Evolutionary conservation across 1,139 yeast species (phyloP), one percentile per base, ranked within the genome.

Genomic region (Keqinozyma sinolaborantium): DNA sequence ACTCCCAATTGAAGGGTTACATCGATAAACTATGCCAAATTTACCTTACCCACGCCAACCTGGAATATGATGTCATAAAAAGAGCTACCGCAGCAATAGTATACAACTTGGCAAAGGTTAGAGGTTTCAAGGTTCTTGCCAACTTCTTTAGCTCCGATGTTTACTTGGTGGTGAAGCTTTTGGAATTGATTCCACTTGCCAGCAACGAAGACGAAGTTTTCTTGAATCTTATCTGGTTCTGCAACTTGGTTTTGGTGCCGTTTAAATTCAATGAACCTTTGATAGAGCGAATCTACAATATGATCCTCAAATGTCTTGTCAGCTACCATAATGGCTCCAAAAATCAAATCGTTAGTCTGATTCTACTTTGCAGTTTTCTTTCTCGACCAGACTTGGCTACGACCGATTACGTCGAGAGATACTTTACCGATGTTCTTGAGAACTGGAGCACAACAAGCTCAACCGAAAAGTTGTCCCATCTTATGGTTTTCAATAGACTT

Each of bases 171-270:
- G 65, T 66, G 0, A 40, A 42, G 5, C 48, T 78, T 2, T 34
- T 73, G 19, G 30, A 44, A 4, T 38, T 54, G 29, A 36, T 60
- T 9, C 10, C 32, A 7, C 23, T 26, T 2, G 12, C 31, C 5
- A 33, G 14, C 11, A 35, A 40, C 72, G 95, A 94, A 63, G 77
- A 48, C 41, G 73, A 73, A 30, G 51, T 67, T 8, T 85, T 77
- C 44, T 53, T 80, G 3, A 52, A 79, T 27, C 56, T 87, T n/a
- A 59, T 84, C 5, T 88, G 96, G 95, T 60, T 86, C 11, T 71
- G 83, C 1, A 76, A 81, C 18, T 58, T 87, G 13, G 73, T 79
- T 0, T 57, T 84, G 23, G 78, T 80, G 0, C 97, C 97, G 0
- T 88, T 88, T 48, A 68, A 73, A 3, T 60, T 88, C 26, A 56